Conservation (phyloP, 2,329 filamentous ascomycete species). For the Penicillium hesseltinei region DNA sequence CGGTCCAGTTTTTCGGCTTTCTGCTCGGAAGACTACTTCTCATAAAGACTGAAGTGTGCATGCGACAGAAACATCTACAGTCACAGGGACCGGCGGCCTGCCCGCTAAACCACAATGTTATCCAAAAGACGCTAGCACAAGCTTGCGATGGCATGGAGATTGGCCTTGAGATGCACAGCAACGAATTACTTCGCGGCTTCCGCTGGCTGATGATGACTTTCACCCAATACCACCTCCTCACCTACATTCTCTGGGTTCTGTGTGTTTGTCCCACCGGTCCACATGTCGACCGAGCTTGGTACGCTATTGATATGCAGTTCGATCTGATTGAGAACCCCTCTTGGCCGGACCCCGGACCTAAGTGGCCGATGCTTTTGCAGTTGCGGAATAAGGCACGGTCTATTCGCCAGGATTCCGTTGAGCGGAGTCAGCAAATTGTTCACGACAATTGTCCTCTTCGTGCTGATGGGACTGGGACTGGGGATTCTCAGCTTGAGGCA, state of each 20-base stretch:
- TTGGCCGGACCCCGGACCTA: constrained; percentile 23
- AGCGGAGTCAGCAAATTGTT: background rate
- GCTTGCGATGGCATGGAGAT: constrained; percentile 39
- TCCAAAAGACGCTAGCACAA: constrained; percentile 35
- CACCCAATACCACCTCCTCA: constrained; percentile 46
- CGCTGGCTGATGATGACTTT: constrained; percentile 43
- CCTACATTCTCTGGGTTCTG: constrained; percentile 47
- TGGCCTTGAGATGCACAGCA: constrained; percentile 27
- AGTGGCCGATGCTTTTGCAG: constrained; percentile 23
- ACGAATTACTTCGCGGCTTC: constrained; percentile 41
- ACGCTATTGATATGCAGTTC: constrained; percentile 13
- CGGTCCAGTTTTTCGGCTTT: constrained; percentile 38
- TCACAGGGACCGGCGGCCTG: constrained; percentile 10
- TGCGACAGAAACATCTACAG: constrained; percentile 27
- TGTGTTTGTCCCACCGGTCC: constrained; percentile 40
- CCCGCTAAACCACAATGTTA: constrained; percentile 21
- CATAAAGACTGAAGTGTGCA: constrained; percentile 38
- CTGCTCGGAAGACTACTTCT: constrained; percentile 30
- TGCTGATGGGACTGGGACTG: background rate
- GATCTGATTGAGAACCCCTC: constrained; percentile 17
- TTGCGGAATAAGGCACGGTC: constrained; percentile 20
- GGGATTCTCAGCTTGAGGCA: background rate
- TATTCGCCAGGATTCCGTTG: constrained; percentile 5
- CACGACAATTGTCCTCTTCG: background rate
- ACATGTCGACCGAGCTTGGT: constrained; percentile 36